These are phyloP conservation scores for Pueraria montana DNA, from an alignment of 306 rosid genomes.

Conservation along the genomic window DNA sequence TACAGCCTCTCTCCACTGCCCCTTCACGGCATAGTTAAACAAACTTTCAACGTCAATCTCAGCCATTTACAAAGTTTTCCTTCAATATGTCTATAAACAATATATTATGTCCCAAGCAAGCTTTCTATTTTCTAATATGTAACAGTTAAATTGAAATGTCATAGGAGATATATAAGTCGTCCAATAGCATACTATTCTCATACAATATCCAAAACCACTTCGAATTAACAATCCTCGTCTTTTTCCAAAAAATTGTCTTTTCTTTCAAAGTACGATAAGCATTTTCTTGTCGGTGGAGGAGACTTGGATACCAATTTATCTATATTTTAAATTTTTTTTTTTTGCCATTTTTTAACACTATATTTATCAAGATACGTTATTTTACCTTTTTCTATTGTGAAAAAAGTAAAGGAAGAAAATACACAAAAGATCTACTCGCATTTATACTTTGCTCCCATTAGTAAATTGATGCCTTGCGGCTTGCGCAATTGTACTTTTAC, in stretches of 20 bases:
- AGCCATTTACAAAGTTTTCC: constrained; percentile 34
- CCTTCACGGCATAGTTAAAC: constrained; percentile 52
- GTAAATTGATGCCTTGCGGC: not conserved
- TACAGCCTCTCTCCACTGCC: constrained; percentile 47
- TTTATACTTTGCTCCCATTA: not conserved
- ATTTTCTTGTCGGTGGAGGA: constrained; percentile 49
- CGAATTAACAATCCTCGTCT: not conserved
- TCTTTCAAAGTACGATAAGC: constrained; percentile 45
- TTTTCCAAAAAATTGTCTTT: not conserved
- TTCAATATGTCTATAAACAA: not conserved
- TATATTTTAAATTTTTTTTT: not conserved
- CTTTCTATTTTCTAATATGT: constrained; percentile 2
- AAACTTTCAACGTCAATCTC: constrained; percentile 39
- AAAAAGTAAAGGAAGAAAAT: not conserved
- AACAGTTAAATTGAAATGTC: not conserved
- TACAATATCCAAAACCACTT: not conserved
- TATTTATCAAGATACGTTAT: not conserved
- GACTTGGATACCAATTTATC: constrained; percentile 38
- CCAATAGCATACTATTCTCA: not conserved
- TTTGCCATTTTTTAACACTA: not conserved
- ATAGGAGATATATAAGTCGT: not conserved
- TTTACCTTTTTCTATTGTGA: not conserved
- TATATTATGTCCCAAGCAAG: not conserved
- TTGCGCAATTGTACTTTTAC: not conserved
- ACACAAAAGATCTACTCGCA: not conserved